Evolutionary conservation across 768 basidiomycete genomes (phyloP), one percentile per base, ranked within the genome.

Genomic region (Suillus plorans): DNA sequence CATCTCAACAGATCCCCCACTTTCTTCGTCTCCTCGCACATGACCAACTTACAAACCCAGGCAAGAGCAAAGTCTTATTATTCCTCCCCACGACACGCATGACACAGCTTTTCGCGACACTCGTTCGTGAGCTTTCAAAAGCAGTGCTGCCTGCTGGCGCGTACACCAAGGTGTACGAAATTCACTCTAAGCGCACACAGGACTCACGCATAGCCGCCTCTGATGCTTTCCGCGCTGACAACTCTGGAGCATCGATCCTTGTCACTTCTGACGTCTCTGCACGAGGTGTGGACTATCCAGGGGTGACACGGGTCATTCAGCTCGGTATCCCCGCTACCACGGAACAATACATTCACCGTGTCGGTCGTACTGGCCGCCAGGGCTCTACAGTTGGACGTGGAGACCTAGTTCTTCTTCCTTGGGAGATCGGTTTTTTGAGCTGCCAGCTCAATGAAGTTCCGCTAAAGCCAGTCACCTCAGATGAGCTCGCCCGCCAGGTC

Each of bases 191-290:
- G 77, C 82, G 87, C 56, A 74, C 83, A 31, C 87, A 91, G 84
- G 73, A 82, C 0, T 64, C 76, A 20, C 89, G 94, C 36, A 81
- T 84, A 8, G 71, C 69, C 4, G 83, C 87, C 0, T 90, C 90
- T 2, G 80, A 84, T 16, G 60, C 67, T 13, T 96, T 94, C 82
- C 80, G 88, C 63, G 60, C 63, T 42, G 66, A 60, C 41, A 56
- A 36, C n/a, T 66, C 1, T 20, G 72, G 77, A 2, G 80, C 81
- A 5, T 84, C 88, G 0, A 80, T 97, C 37, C 84, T 97, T 60
- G 81, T 97, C 69, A 91, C 89, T 4, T 95, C 94, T 1, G 95
- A 97, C 69, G 88, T 97, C 6, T 95, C 92, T 36, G 93, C 94
- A 25, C 86, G 94, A 64, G 93, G 93, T 18, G 85, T 96, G 53